phyloP scores from a whole-genome alignment of 192 early-diverging fungal genomes.

The Allomyces macrogynus region DNA sequence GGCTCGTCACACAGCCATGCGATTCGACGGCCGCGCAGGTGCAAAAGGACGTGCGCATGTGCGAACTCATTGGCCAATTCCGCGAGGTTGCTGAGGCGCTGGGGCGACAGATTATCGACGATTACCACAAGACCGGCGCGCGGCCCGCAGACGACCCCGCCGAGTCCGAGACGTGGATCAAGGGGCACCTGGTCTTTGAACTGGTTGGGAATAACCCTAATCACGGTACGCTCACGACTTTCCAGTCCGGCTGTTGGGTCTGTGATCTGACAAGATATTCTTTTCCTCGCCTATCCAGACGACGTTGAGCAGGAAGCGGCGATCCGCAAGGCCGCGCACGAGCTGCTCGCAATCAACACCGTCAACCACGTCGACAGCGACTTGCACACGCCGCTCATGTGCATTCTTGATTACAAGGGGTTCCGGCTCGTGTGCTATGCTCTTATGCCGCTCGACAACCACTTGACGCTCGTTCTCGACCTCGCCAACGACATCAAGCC shows the following conservation, averaged over 20 bases:
- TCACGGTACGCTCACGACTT: too few species aligned
- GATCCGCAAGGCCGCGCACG: constrained; percentile 13
- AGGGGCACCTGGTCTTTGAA: too few species aligned
- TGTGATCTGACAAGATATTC: constrained; percentile 2
- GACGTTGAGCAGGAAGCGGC: constrained; percentile 19
- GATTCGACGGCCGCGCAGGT: neutral
- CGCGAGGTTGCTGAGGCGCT: constrained; percentile 19
- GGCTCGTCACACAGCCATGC: neutral
- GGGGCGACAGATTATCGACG: constrained; percentile 24
- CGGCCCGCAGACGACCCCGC: too few species aligned
- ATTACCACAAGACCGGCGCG: constrained; percentile 13
- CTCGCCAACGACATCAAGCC: constrained; percentile 7
- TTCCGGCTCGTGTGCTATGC: constrained; percentile 31
- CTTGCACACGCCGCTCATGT: constrained; percentile 24
- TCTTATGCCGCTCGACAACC: constrained; percentile 16
- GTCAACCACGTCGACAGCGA: constrained; percentile 10
- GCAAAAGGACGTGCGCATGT: constrained; percentile 16
- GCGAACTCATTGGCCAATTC: constrained; percentile 26
- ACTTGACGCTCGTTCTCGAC: constrained; percentile 13
- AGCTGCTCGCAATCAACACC: constrained; percentile 21
- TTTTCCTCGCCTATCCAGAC: constrained; percentile 16
- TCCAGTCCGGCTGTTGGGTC: constrained; percentile 2
- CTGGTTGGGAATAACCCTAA: too few species aligned
- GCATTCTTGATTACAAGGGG: constrained; percentile 33
- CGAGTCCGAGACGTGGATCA: too few species aligned